Percentiles rank a stretch among this genome's conserved stretches.
Conservation (phyloP, 225 moss, liverwort and hornwort genomes). For the Climacium dendroides region DNA sequence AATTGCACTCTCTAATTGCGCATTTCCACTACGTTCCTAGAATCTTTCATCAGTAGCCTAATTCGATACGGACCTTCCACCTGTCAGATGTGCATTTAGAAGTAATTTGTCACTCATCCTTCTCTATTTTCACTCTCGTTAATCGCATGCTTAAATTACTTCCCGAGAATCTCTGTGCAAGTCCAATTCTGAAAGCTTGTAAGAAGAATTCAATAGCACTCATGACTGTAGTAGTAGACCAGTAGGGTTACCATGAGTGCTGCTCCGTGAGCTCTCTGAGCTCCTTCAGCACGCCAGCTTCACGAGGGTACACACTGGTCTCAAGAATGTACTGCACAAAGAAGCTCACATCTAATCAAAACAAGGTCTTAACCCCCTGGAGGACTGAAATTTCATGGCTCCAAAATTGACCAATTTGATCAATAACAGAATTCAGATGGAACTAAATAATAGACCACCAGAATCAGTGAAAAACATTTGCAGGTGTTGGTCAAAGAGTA, state of each 20-base stretch:
- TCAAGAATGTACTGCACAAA: slow-evolving; percentile 70
- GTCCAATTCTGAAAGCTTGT: not conserved
- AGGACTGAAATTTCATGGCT: not conserved
- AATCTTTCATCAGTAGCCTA: not conserved
- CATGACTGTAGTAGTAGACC: not conserved
- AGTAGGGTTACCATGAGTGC: slow-evolving; percentile 44
- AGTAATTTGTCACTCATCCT: not conserved
- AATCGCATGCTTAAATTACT: not conserved
- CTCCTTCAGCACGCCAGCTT: slow-evolving; percentile 64
- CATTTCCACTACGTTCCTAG: not conserved
- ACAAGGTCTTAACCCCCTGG: not conserved
- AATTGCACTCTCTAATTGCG: not conserved
- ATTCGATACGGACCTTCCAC: not conserved
- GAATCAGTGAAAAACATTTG: not conserved
- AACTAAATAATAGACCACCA: not conserved
- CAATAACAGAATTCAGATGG: no score
- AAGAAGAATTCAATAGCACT: not conserved
- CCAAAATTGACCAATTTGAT: not conserved
- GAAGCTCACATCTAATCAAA: not conserved
- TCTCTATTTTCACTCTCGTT: not conserved
- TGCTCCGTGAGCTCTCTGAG: slow-evolving; percentile 58
- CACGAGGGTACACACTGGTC: slow-evolving; percentile 77
- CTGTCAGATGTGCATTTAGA: not conserved
- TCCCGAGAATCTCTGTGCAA: not conserved
- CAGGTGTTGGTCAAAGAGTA: not conserved